Evolutionary conservation across 805 yeast genomes (phyloP), one percentile per base, ranked within the genome.

Genomic region (Ogataea neopini): DNA sequence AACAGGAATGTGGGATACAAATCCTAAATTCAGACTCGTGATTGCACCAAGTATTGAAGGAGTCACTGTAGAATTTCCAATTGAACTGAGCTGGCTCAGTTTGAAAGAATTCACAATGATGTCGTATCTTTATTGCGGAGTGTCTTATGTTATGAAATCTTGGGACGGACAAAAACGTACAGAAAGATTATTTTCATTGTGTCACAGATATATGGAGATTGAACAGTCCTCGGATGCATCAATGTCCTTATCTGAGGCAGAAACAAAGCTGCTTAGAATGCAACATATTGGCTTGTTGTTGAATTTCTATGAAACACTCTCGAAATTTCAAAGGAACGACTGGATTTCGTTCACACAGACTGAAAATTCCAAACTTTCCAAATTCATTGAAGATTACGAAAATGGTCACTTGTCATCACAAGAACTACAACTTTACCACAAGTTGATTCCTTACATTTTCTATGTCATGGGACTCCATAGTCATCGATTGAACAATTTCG

Each of bases 81-180:
- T 63, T 14, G 56, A 62, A 18, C 53, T 74, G 1, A 57, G 58
- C 15, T 77, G 81, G 80, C 45, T 76, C 10, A 63, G 68, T 11
- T 63, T 73, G 4, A 71, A 69, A 35, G 79, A 76, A 47, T 74
- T 72, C 55, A 66, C 69, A 7, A 63, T 73, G 17, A 45, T 68
- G 36, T 62, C 73, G 18, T 74, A 73, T 52, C 69, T 74, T 37
- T 55, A 71, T n/a, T 67, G 73, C 30, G 81, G 77, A 2, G 56
- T 76, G 5, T 58, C 68, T 6, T 67, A 70, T 26, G 50, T 75
- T 17, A 56, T 58, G 13, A 73, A 69, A 33, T 59, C 71, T 0
- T 61, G 70, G 57, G 67, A 66, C 39, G 67, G 66, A 1, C 64
- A 62, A 35, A 54, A 61, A 13, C 65, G 71, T 41, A 59, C 76